Conservation (phyloP, 192 early-diverging fungal species). For the Cladochytrium replicatum region DNA sequence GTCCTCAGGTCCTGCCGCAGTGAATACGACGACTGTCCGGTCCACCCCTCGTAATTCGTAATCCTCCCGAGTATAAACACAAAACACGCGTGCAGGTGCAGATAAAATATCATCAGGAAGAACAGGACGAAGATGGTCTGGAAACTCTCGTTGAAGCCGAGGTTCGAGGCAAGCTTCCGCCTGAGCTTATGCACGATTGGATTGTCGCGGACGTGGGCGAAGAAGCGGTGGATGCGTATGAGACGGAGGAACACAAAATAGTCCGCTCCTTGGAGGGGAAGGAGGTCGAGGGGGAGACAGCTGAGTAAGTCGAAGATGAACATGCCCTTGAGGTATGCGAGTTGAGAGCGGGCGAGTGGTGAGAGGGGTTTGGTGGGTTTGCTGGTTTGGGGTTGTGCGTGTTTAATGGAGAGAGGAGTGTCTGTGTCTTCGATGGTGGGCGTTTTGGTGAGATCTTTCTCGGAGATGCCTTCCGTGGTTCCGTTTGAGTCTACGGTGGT, state of each 20-base stretch:
- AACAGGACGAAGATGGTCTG: constrained; percentile 27
- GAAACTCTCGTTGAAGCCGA: constrained; percentile 28
- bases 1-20: no score
- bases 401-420: no score
- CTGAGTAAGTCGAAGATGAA: constrained; percentile 17
- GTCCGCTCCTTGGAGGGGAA: constrained; percentile 18
- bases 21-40: constrained; percentile 2
- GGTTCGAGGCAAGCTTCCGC: constrained; percentile 5
- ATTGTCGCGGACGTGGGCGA: constrained; percentile 14
- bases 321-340: constrained; percentile 4
- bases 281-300: constrained; percentile 24
- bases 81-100: constrained; percentile 31
- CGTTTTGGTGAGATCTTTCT: no score
- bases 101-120: constrained; percentile 17
- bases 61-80: constrained; percentile 25
- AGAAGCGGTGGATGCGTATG: constrained; percentile 12
- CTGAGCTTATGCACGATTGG: constrained; percentile 12
- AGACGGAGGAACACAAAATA: constrained; percentile 18
- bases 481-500: no score
- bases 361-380: no score
- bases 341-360: neutral
- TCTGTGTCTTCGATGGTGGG: neutral
- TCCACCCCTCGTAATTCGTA: constrained; percentile 16
- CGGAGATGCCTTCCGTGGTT: neutral
- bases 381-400: no score